These are phyloP conservation scores for Drechslerella coelobrocha DNA, from an alignment of 2,329 filamentous ascomycete species.

Conservation along the genomic window DNA sequence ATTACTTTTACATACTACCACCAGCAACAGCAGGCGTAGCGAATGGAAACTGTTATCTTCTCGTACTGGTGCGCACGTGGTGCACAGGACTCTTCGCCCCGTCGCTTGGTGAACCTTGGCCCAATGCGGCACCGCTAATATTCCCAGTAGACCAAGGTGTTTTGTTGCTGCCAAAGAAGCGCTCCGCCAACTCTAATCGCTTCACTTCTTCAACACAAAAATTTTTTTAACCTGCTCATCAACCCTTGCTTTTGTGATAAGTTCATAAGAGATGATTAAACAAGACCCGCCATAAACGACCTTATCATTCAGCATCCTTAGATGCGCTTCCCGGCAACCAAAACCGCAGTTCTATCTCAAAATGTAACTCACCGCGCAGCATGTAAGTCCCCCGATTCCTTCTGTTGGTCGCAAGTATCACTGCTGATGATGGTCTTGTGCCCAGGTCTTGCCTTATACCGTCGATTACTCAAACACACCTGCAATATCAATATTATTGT, in stretches of 20 bases:
- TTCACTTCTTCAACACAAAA: constrained; percentile 5
- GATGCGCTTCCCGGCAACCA: constrained; percentile 34
- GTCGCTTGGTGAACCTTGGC: too few species aligned
- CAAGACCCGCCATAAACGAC: constrained; percentile 27
- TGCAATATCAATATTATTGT: constrained; percentile 8
- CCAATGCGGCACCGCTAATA: not conserved
- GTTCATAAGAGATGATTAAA: constrained; percentile 25
- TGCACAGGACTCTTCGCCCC: not conserved
- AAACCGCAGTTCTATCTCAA: constrained; percentile 31
- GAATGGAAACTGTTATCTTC: constrained; percentile 13
- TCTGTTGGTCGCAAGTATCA: constrained; percentile 5
- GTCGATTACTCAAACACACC: constrained; percentile 37
- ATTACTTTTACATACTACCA: constrained; percentile 25
- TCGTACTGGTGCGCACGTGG: not conserved
- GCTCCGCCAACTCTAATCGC: not conserved
- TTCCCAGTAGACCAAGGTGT: too few species aligned
- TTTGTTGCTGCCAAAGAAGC: too few species aligned
- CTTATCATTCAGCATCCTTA: constrained; percentile 27
- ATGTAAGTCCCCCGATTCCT: constrained; percentile 16
- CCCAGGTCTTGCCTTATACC: constrained; percentile 46
- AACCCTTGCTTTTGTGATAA: too few species aligned
- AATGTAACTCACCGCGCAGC: constrained; percentile 44
- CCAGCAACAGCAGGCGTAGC: constrained; percentile 1
- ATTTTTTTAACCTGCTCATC: not conserved
- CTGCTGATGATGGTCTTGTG: not conserved